Conservation (phyloP, 2,329 filamentous ascomycete genomes). For the Stenocarpella maydis region DNA sequence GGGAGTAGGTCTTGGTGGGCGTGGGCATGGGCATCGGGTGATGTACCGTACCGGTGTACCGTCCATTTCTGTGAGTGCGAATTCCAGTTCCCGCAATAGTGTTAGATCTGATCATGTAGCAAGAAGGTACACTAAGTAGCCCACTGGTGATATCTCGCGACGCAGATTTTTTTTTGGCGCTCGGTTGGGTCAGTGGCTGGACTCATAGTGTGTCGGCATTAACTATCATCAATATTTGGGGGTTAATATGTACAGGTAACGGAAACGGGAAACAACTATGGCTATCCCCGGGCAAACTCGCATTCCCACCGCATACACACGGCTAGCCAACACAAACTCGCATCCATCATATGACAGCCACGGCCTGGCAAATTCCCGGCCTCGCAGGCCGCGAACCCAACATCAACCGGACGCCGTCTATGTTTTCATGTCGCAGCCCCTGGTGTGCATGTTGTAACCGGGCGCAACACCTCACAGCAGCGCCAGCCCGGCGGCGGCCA, state of each 20-base stretch:
- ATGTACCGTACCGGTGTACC: no score
- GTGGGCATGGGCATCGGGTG: no score
- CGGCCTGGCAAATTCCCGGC: not conserved
- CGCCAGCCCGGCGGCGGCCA: slow-evolving; percentile 32
- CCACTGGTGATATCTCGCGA: no score
- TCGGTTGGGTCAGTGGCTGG: no score
- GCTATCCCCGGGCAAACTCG: not conserved
- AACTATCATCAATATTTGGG: not conserved
- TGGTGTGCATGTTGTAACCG: not conserved
- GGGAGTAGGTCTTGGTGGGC: no score
- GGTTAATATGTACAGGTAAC: not conserved
- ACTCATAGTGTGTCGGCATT: not conserved
- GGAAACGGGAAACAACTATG: not conserved
- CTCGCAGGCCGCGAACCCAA: not conserved
- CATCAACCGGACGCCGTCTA: not conserved
- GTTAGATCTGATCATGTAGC: not conserved
- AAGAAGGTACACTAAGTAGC: not conserved
- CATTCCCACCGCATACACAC: not conserved
- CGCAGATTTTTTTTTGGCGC: not conserved
- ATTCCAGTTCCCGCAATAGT: no score
- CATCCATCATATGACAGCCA: not conserved
- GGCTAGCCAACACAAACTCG: not conserved
- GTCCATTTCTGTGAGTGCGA: no score
- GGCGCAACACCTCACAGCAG: slow-evolving; percentile 23
- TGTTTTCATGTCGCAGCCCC: not conserved